Base-by-base conservation (phyloP, 1,284 basidiomycete genomes). In the Clitocybe nebularis region DNA sequence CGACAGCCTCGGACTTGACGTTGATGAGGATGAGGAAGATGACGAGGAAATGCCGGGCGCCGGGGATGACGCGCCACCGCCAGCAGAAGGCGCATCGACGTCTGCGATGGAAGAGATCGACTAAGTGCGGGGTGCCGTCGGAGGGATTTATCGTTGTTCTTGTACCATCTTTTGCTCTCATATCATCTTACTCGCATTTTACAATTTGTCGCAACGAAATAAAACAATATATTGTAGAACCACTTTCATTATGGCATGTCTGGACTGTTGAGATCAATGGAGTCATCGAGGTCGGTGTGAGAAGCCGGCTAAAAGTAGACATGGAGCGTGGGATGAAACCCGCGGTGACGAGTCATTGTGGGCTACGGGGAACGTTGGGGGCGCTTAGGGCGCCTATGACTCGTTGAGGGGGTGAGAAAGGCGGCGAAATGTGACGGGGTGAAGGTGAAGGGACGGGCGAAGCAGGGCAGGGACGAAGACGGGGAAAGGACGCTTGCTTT, bases 81-180 rank as follows among this genome's bases (percentile, higher is more conserved):
- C 74, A 44, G 56, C 66, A 37, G 84, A 83, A 60, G 72, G 62
- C 23, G 75, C 76, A 9, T 70, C 82, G 38, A 74, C 81, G 25
- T 88, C 85, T 13, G 85, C 85, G 45, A 89, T 89, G 87, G 87
- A 89, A 71, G 85, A 89, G 72, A 89, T 89, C 53, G 87, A 89
- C 61, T 89, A 82, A 60, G 68, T 36, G 38, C 19, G 1, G 8
- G 20, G 14, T 7, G 20, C 11, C 3, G 17, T 17, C 17, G 20
- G 5, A 22, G 8, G 20, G 17, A 23, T 28, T 29, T 26, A 26
- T 33, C 37, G 28, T 33, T 44, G 16, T 16, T 22, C 41, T 36
- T 42, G 43, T 48, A 48, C 32, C 21, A 39, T 21, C 28, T 43
- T 34, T 34, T 5, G 6, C 17, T 36, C 10, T 14, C 34, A 23